Conservation (phyloP, 306 rosid species). For the Glycine latifolia region DNA sequence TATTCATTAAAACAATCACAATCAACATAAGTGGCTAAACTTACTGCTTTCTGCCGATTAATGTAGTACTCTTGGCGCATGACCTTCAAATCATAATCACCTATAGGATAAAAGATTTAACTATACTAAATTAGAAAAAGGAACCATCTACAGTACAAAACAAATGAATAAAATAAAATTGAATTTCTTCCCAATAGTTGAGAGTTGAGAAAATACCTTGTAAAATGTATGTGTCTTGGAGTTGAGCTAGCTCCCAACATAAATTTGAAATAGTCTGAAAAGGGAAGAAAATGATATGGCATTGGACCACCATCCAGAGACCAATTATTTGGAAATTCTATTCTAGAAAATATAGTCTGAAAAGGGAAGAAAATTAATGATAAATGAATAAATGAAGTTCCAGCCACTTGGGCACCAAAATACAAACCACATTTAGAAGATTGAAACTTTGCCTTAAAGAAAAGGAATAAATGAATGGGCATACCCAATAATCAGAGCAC, state of each 20-base stretch:
- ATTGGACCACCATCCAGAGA: neutral
- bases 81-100: slow-evolving; percentile 98
- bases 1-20: slow-evolving; percentile 22
- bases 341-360: neutral
- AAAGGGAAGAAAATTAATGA: no score
- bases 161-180: neutral
- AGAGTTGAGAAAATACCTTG: slow-evolving; percentile 64
- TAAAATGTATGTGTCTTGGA: slow-evolving; percentile 95
- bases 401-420: no score
- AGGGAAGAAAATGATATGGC: slow-evolving; percentile 25
- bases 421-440: no score
- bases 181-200: slow-evolving; percentile 36
- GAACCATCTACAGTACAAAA: slow-evolving; percentile 15
- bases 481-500: no score
- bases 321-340: neutral
- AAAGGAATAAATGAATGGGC: no score
- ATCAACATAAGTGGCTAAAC: slow-evolving; percentile 38
- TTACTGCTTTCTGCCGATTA: slow-evolving; percentile 87
- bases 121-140: slow-evolving; percentile 32
- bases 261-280: slow-evolving; percentile 86
- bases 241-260: slow-evolving; percentile 98
- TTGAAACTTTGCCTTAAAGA: no score
- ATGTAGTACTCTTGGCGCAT: slow-evolving; percentile 97
- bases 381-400: no score
- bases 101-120: slow-evolving; percentile 56